Evolutionary conservation across 2,329 filamentous ascomycete genomes (phyloP).

Genomic region (Periconia macrospinosa): DNA sequence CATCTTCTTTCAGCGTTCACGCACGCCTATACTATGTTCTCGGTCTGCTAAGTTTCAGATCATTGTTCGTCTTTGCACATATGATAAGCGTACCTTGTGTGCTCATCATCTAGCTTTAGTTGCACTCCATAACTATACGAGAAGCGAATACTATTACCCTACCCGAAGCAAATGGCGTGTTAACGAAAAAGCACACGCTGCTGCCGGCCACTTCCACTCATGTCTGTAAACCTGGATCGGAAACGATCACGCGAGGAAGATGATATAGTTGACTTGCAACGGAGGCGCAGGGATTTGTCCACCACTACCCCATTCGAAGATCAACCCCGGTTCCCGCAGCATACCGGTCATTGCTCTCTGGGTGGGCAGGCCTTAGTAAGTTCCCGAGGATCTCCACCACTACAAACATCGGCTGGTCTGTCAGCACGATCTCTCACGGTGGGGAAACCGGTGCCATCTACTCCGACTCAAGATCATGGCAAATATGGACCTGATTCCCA

Average conservation of each 20-base stretch:
- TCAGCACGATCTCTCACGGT: constrained; percentile 13
- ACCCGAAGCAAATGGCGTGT: constrained; percentile 27
- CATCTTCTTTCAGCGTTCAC: background rate
- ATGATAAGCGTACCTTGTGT: too few relatives aligned
- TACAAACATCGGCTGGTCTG: constrained; percentile 19
- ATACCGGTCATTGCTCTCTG: constrained; percentile 26
- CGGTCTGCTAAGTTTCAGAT: background rate
- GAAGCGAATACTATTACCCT: background rate
- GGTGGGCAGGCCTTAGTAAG: constrained; percentile 16
- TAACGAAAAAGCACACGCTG: constrained; percentile 16
- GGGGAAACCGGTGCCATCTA: constrained; percentile 7
- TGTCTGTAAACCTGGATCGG: constrained; percentile 30
- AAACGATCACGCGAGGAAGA: constrained; percentile 39
- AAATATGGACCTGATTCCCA: constrained; percentile 20
- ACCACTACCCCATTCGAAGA: constrained; percentile 12
- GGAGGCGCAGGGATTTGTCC: constrained; percentile 20
- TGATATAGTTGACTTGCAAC: constrained; percentile 13
- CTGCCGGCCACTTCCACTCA: constrained; percentile 23
- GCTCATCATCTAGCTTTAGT: too few relatives aligned
- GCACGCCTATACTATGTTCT: background rate
- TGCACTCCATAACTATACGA: too few relatives aligned
- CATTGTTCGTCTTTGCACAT: too few relatives aligned
- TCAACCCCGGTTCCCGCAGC: constrained; percentile 29
- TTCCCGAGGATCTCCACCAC: constrained; percentile 27
- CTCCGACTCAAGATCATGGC: constrained; percentile 7